phyloP scores from a whole-genome alignment of 345 rosid genomes.

The Hibiscus mutabilis region DNA sequence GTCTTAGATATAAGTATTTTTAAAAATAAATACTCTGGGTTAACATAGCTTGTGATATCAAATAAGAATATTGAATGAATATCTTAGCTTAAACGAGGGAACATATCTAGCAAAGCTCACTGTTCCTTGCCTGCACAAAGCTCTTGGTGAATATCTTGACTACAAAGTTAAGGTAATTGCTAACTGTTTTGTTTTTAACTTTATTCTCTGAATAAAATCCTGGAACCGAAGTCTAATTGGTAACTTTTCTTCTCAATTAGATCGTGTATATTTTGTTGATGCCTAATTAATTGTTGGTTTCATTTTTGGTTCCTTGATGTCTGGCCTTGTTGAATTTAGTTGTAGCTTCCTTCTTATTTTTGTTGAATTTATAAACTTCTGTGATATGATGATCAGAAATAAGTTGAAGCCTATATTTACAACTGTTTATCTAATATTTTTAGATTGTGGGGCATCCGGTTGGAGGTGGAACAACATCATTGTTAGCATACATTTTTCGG shows the following conservation, averaged over 20 bases:
- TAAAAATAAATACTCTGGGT: not conserved
- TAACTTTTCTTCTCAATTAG: not conserved
- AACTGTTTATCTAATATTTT: constrained; percentile 4
- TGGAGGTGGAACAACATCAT: constrained; percentile 97
- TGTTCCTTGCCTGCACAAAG: not conserved
- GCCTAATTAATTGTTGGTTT: not conserved
- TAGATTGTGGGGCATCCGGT: constrained; percentile 97
- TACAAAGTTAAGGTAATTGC: not conserved
- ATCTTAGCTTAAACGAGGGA: not conserved
- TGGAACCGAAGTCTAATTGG: not conserved
- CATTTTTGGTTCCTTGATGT: not conserved
- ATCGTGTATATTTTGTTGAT: not conserved
- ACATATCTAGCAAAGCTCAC: not conserved
- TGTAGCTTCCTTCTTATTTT: not conserved
- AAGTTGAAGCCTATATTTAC: not conserved
- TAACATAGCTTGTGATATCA: not conserved
- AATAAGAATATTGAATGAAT: not conserved
- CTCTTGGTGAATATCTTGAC: not conserved
- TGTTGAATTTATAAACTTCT: not conserved
- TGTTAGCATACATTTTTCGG: constrained; percentile 81
- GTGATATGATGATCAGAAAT: not conserved
- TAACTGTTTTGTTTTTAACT: not conserved
- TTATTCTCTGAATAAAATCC: not conserved
- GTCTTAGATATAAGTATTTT: too few relatives aligned
- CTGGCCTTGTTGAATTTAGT: not conserved